phyloP scores from a whole-genome alignment of 352 stramenopile species.

The Globisporangium okanoganense region DNA sequence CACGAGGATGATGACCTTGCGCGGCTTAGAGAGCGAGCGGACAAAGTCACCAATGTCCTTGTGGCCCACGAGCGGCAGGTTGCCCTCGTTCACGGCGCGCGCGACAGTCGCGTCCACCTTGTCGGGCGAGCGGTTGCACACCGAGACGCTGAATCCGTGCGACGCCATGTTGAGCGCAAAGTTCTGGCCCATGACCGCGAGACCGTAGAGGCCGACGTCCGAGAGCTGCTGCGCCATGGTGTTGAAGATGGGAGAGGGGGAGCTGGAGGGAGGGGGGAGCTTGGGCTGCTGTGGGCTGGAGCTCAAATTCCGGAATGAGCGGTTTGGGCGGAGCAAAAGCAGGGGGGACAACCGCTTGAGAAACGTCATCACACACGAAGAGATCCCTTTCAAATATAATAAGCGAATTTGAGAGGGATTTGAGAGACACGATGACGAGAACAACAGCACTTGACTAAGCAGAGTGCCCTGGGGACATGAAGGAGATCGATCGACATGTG shows the following conservation, averaged over 20 bases:
- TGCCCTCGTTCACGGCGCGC: constrained; percentile 93
- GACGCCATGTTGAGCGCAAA: constrained; percentile 99
- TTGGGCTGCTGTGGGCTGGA: constrained; percentile 18
- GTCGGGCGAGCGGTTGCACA: constrained; percentile 96
- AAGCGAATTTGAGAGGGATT: constrained; percentile 3
- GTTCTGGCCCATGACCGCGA: constrained; percentile 98
- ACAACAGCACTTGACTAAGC: not conserved
- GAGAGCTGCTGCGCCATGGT: constrained; percentile 51
- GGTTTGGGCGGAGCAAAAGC: not conserved
- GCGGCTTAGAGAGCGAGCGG: constrained; percentile 89
- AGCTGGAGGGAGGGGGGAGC: not conserved
- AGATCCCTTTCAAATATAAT: constrained; percentile 15
- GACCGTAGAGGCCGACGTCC: constrained; percentile 88
- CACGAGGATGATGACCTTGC: constrained; percentile 98
- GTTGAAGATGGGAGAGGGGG: constrained; percentile 6
- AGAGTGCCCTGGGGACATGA: not conserved
- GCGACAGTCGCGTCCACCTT: constrained; percentile 97
- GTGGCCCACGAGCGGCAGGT: constrained; percentile 92
- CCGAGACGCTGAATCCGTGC: constrained; percentile 95
- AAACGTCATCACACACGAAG: not conserved
- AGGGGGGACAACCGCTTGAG: not conserved
- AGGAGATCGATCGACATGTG: not conserved
- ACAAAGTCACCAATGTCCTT: constrained; percentile 94
- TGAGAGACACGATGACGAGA: not conserved
- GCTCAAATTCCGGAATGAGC: constrained; percentile 28